Evolutionary conservation across 2,329 filamentous ascomycete genomes (phyloP).

Genomic region (Fusarium illudens): DNA sequence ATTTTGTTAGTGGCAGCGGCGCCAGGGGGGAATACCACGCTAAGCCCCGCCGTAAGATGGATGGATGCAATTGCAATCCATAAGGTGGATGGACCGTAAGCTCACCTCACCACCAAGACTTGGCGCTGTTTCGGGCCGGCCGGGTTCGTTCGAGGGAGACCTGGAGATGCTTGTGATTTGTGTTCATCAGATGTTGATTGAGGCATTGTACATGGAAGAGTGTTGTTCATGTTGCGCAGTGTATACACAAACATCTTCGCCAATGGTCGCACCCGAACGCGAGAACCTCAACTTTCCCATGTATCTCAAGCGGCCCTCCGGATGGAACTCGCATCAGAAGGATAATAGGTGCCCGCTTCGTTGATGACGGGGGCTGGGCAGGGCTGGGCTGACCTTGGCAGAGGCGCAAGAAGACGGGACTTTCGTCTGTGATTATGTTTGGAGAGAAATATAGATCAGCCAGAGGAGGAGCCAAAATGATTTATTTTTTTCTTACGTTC

Average conservation of each 20-base stretch:
- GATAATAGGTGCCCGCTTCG: background rate
- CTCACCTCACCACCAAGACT: constrained; percentile 1
- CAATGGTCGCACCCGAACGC: background rate
- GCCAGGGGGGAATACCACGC: background rate
- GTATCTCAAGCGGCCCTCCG: background rate
- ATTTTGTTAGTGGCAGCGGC: background rate
- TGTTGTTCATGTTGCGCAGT: background rate
- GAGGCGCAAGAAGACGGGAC: constrained; percentile 23
- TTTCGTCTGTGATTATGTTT: background rate
- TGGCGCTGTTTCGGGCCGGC: constrained; percentile 2
- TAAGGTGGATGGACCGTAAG: background rate
- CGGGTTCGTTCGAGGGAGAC: background rate
- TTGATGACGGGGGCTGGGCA: constrained; percentile 7
- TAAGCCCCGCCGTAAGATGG: background rate
- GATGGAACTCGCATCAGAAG: background rate
- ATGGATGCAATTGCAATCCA: too few relatives aligned
- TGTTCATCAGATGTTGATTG: background rate
- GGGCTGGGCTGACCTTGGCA: constrained; percentile 34
- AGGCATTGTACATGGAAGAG: background rate
- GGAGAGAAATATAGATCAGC: background rate
- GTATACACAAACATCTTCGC: background rate
- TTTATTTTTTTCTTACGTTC: background rate
- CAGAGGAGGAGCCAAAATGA: background rate
- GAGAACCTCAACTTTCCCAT: background rate
- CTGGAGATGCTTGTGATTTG: background rate